A percentile compares a stretch with the other conserved stretches of the same genome.
These are phyloP conservation scores for Aspergillus nanangensis DNA, from an alignment of 495 filamentous ascomycete genomes.

Conservation along the genomic window DNA sequence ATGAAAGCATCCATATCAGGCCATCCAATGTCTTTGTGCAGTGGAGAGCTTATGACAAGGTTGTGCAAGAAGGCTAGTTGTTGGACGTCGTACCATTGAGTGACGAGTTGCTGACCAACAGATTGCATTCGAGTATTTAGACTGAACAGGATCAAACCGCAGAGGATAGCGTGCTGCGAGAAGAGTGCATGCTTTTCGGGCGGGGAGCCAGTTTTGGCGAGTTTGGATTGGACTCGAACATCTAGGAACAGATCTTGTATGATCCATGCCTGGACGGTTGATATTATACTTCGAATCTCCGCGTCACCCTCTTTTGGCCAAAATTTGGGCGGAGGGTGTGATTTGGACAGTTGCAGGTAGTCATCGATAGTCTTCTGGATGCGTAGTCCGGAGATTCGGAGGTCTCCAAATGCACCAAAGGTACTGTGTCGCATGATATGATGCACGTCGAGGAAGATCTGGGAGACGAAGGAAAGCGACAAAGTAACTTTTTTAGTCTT, in stretches of 20 bases:
- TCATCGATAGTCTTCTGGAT: slow-evolving; percentile 25
- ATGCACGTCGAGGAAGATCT: slow-evolving; percentile 31
- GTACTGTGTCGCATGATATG: slow-evolving; percentile 23
- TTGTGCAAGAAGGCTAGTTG: slow-evolving; percentile 27
- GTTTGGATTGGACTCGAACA: slow-evolving; percentile 9
- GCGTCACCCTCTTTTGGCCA: slow-evolving; percentile 27
- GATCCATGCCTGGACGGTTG: slow-evolving; percentile 19
- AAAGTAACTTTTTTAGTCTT: slow-evolving; percentile 20
- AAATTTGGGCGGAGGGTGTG: slow-evolving; percentile 20
- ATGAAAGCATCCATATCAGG: slow-evolving; percentile 32
- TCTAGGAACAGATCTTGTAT: slow-evolving; percentile 19
- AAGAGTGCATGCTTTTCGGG: slow-evolving; percentile 26
- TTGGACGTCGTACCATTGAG: slow-evolving; percentile 26
- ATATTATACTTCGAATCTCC: slow-evolving; percentile 14
- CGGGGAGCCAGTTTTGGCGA: slow-evolving; percentile 1
- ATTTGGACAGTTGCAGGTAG: slow-evolving; percentile 18
- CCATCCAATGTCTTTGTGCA: slow-evolving; percentile 20
- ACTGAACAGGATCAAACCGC: slow-evolving; percentile 22
- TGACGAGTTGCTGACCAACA: slow-evolving; percentile 23
- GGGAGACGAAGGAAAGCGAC: slow-evolving; percentile 28
- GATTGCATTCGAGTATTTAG: slow-evolving; percentile 22
- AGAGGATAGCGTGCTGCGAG: slow-evolving; percentile 24
- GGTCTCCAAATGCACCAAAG: slow-evolving; percentile 22
- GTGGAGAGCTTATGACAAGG: slow-evolving; percentile 13
- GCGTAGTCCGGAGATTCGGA: slow-evolving; percentile 24